phyloP scores from a whole-genome alignment of 768 basidiomycete species.

The Pleurotus pulmonarius region DNA sequence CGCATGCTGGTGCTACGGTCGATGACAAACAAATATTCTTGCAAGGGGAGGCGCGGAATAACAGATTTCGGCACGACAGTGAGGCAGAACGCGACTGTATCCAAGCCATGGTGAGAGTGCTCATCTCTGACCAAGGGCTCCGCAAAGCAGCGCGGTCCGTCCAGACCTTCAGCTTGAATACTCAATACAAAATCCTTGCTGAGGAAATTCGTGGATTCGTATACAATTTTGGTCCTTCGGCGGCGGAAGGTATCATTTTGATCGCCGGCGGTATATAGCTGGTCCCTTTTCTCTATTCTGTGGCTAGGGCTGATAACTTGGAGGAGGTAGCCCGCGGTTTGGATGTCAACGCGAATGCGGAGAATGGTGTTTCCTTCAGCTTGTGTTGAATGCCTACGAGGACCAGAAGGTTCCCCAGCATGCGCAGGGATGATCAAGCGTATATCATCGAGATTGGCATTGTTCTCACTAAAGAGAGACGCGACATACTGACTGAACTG shows the following conservation, averaged over 20 bases:
- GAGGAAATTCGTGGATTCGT: slow-evolving; percentile 39
- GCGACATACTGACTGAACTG: slow-evolving; percentile 40
- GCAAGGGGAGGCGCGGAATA: slow-evolving; percentile 34
- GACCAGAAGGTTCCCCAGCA: slow-evolving; percentile 37
- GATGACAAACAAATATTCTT: slow-evolving; percentile 60
- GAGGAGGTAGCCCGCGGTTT: slow-evolving; percentile 42
- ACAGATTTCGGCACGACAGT: slow-evolving; percentile 49
- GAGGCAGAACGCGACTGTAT: slow-evolving; percentile 47
- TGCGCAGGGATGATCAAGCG: slow-evolving; percentile 50
- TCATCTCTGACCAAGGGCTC: slow-evolving; percentile 23
- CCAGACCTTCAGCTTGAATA: slow-evolving; percentile 44
- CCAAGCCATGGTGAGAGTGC: neutral
- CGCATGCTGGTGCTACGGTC: slow-evolving; percentile 60
- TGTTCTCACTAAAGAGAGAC: slow-evolving; percentile 47
- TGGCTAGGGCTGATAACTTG: slow-evolving; percentile 43
- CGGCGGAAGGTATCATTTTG: slow-evolving; percentile 19
- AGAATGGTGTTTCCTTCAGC: slow-evolving; percentile 29
- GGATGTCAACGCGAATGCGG: slow-evolving; percentile 39
- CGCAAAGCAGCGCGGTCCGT: slow-evolving; percentile 53
- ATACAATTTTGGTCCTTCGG: slow-evolving; percentile 34
- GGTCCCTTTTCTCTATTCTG: slow-evolving; percentile 26
- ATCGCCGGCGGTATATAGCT: slow-evolving; percentile 25
- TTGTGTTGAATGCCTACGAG: slow-evolving; percentile 25
- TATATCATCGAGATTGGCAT: slow-evolving; percentile 32
- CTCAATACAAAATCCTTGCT: slow-evolving; percentile 47